Conservation (phyloP, 2,329 filamentous ascomycete species). For the Beauveria caledonica region DNA sequence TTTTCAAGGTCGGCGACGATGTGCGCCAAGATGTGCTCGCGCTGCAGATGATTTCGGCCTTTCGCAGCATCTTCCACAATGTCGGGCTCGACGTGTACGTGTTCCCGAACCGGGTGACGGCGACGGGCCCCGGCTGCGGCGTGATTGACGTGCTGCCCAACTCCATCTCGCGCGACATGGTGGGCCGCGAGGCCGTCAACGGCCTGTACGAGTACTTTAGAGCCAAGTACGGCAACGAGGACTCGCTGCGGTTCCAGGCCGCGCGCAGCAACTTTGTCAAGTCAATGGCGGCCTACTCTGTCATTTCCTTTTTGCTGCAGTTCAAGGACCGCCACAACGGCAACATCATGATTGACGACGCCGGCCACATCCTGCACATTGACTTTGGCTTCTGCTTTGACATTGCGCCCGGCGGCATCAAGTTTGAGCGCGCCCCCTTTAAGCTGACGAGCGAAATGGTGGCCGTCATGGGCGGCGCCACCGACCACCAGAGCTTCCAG, state of each 20-base stretch:
- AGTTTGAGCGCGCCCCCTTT: conserved; percentile 96
- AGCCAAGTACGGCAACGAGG: conserved; percentile 93
- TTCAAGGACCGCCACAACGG: conserved; percentile 99
- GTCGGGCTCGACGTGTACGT: conserved; percentile 95
- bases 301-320: conserved; percentile 92
- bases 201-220: conserved; percentile 98
- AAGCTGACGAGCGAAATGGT: conserved; percentile 98
- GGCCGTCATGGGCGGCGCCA: conserved; percentile 91
- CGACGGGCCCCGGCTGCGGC: conserved; percentile 92
- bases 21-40: conserved; percentile 95
- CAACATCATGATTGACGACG: conserved; percentile 99
- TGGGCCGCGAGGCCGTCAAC: conserved; percentile 95
- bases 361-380: conserved; percentile 94
- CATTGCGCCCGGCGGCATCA: conserved; percentile 92
- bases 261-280: conserved; percentile 97
- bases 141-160: conserved; percentile 98
- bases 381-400: conserved; percentile 99
- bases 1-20: conserved; percentile 99
- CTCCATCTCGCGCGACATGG: conserved; percentile 97
- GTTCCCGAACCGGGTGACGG: conserved; percentile 93
- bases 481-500: conserved; percentile 77
- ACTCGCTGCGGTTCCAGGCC: conserved; percentile 89
- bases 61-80: conserved; percentile 91
- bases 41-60: conserved; percentile 94
- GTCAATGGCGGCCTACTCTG: conserved; percentile 96